phyloP scores from a whole-genome alignment of 2,329 filamentous ascomycete genomes.

The Botrytis tulipae region DNA sequence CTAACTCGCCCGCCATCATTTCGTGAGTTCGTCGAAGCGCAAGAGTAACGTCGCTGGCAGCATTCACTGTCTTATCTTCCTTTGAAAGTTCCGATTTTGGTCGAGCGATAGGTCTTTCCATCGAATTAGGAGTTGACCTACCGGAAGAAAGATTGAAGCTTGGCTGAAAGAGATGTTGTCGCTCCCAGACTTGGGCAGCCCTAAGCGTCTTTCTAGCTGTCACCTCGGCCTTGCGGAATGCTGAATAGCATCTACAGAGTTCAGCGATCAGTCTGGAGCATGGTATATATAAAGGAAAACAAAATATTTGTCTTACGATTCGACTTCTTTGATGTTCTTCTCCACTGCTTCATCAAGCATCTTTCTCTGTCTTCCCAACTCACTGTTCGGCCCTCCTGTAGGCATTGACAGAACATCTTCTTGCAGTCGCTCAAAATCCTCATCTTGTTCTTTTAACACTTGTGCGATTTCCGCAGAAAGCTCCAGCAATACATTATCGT shows the following conservation, averaged over 20 bases:
- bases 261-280: neutral
- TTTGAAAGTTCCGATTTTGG: slow-evolving; percentile 43
- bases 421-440: slow-evolving; percentile 75
- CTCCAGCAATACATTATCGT: slow-evolving; percentile 61
- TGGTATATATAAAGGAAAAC: neutral
- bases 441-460: slow-evolving; percentile 72
- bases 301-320: slow-evolving; percentile 52
- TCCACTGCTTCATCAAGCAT: slow-evolving; percentile 65
- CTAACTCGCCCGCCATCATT: slow-evolving; percentile 80
- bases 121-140: slow-evolving; percentile 40
- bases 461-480: slow-evolving; percentile 78
- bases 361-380: slow-evolving; percentile 60
- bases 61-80: slow-evolving; percentile 69
- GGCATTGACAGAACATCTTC: slow-evolving; percentile 69
- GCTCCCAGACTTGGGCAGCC: slow-evolving; percentile 70
- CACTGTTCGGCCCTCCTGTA: slow-evolving; percentile 49
- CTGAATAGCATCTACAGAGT: slow-evolving; percentile 40
- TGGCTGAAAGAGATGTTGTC: slow-evolving; percentile 69
- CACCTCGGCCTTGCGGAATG: slow-evolving; percentile 81
- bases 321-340: slow-evolving; percentile 68
- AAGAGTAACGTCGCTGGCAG: slow-evolving; percentile 79
- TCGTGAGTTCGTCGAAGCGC: slow-evolving; percentile 83
- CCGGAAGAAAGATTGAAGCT: slow-evolving; percentile 21
- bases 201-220: slow-evolving; percentile 73
- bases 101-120: slow-evolving; percentile 36